A percentile compares a stretch with the other conserved stretches of the same genome.
These are phyloP conservation scores for Penicillium janthinellum DNA, from an alignment of 2,329 filamentous ascomycete species.

Conservation along the genomic window DNA sequence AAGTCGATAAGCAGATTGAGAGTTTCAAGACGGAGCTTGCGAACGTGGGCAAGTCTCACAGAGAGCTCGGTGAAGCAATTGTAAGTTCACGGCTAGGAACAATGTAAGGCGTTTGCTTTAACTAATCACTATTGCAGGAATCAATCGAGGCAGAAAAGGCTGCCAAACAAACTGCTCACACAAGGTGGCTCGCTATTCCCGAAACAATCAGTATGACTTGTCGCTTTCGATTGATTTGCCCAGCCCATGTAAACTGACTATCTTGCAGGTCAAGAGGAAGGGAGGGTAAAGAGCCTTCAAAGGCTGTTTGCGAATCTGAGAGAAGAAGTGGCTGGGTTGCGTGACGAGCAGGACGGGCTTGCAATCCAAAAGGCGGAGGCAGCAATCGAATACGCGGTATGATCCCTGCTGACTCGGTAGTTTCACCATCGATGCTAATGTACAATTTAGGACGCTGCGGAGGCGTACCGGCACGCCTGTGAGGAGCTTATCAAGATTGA, in stretches of 20 bases:
- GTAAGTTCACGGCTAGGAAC: slow-evolving; percentile 35
- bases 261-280: slow-evolving; percentile 46
- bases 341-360: slow-evolving; percentile 58
- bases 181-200: slow-evolving; percentile 67
- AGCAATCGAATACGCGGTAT: slow-evolving; percentile 59
- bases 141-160: slow-evolving; percentile 61
- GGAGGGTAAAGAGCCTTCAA: slow-evolving; percentile 47
- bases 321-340: slow-evolving; percentile 54
- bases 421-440: slow-evolving; percentile 10
- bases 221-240: slow-evolving; percentile 12
- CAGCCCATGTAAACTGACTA: slow-evolving; percentile 28
- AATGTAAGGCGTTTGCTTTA: not conserved
- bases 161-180: slow-evolving; percentile 65
- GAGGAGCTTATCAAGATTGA: slow-evolving; percentile 68
- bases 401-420: slow-evolving; percentile 15
- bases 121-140: slow-evolving; percentile 27
- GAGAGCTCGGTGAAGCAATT: slow-evolving; percentile 41
- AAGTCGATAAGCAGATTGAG: slow-evolving; percentile 30
- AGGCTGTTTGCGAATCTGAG: slow-evolving; percentile 47
- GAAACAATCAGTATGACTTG: slow-evolving; percentile 66
- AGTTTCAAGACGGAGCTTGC: slow-evolving; percentile 31
- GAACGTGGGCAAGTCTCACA: slow-evolving; percentile 25
- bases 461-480: slow-evolving; percentile 63
- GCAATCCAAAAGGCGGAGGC: slow-evolving; percentile 59
- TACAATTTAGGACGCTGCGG: slow-evolving; percentile 56